phyloP scores from a whole-genome alignment of 768 basidiomycete genomes.

The Paxillus involutus region DNA sequence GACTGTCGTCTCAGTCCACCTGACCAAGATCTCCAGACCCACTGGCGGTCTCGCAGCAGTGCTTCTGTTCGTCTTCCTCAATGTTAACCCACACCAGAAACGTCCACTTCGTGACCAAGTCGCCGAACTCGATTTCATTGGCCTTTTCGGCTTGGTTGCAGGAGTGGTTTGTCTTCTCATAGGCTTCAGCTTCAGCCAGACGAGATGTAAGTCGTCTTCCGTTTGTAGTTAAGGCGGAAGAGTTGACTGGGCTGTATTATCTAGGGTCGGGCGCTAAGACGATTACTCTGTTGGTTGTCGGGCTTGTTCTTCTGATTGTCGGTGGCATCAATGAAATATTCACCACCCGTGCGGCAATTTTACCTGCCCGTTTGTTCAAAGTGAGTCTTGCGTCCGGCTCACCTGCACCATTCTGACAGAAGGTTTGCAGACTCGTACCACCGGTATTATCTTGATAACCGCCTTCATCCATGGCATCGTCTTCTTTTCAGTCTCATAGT shows the following conservation, averaged over 20 bases:
- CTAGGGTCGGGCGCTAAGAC: constrained; percentile 58
- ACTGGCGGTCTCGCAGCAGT: constrained; percentile 62
- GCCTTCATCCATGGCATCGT: constrained; percentile 62
- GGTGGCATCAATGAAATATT: constrained; percentile 54
- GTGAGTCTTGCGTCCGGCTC: constrained; percentile 27
- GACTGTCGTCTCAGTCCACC: neutral
- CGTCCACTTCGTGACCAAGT: constrained; percentile 43
- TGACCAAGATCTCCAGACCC: constrained; percentile 41
- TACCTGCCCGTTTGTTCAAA: constrained; percentile 71
- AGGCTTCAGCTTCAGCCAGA: constrained; percentile 70
- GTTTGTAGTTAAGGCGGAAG: neutral
- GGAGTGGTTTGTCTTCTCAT: constrained; percentile 65
- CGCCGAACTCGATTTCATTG: too few relatives aligned
- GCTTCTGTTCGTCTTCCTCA: constrained; percentile 68
- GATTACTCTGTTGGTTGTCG: constrained; percentile 57
- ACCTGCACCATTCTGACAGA: neutral
- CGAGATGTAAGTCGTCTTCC: constrained; percentile 45
- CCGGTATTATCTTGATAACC: constrained; percentile 53
- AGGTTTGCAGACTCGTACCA: constrained; percentile 58
- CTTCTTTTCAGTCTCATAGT: constrained; percentile 49
- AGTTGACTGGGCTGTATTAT: neutral
- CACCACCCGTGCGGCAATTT: constrained; percentile 62
- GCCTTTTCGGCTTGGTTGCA: too few relatives aligned
- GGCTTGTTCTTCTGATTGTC: constrained; percentile 46
- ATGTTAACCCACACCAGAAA: constrained; percentile 67